Conservation (phyloP, 352 stramenopile genomes). For the Aphanomyces euteiches region DNA sequence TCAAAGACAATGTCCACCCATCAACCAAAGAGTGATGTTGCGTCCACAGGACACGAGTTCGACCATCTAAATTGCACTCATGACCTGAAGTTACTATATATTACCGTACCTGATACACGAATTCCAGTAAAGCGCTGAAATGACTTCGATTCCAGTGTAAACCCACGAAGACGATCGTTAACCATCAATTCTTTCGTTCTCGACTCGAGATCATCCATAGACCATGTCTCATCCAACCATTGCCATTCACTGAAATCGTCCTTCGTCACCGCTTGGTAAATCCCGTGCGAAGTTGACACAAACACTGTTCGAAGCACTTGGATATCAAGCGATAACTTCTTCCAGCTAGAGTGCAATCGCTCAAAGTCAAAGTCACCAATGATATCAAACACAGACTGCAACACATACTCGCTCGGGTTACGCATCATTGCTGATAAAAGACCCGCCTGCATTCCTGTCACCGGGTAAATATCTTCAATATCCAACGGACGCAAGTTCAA, state of each 20-base stretch:
- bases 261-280: too few species aligned
- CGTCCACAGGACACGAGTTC: background rate
- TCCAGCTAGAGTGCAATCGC: too few species aligned
- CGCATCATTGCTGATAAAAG: background rate
- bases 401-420: background rate
- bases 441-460: background rate
- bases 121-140: constrained; percentile 5
- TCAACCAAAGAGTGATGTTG: background rate
- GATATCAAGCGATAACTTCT: too few species aligned
- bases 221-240: too few species aligned
- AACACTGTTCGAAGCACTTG: too few species aligned
- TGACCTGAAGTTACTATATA: background rate
- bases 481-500: background rate
- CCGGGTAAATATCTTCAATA: background rate
- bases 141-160: background rate
- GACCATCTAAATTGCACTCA: background rate
- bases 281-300: too few species aligned
- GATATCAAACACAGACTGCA: constrained; percentile 1
- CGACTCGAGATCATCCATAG: too few species aligned
- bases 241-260: too few species aligned
- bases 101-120: background rate
- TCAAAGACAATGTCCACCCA: background rate
- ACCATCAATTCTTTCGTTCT: constrained; percentile 1
- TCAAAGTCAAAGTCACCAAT: background rate
- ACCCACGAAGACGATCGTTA: background rate